These are phyloP conservation scores for Leccinum fibrillosum DNA, from an alignment of 768 basidiomycete species.

Conservation along the genomic window DNA sequence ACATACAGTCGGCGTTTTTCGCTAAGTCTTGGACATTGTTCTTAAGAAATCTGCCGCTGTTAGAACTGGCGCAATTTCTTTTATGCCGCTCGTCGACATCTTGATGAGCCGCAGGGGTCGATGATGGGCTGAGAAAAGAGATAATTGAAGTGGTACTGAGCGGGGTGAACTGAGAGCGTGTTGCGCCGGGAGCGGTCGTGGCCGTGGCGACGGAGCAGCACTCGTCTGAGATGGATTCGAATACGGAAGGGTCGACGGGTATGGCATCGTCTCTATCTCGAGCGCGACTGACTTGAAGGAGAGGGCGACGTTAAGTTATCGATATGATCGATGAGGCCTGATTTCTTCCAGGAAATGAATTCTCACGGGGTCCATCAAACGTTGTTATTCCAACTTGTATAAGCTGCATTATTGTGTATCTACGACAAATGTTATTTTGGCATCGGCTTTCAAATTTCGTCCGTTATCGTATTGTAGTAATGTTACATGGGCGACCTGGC, in stretches of 20 bases:
- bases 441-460: too few relatives aligned
- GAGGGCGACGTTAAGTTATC: constrained; percentile 29
- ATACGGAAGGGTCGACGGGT: constrained; percentile 24
- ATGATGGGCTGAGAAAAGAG: neutral
- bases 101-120: constrained; percentile 11
- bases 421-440: too few relatives aligned
- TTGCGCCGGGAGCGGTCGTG: neutral
- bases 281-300: constrained; percentile 32
- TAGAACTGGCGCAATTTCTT: constrained; percentile 98
- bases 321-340: too few relatives aligned
- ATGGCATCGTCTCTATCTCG: constrained; percentile 34
- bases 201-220: constrained; percentile 24
- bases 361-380: too few relatives aligned
- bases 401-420: too few relatives aligned
- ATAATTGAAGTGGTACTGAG: constrained; percentile 9
- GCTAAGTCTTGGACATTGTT: constrained; percentile 93
- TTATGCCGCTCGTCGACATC: constrained; percentile 87
- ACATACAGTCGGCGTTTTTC: constrained; percentile 91
- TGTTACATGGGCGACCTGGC: too few relatives aligned
- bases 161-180: constrained; percentile 16
- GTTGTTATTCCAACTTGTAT: too few relatives aligned
- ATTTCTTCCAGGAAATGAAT: too few relatives aligned
- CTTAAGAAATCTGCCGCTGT: constrained; percentile 86
- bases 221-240: constrained; percentile 14
- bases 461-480: too few relatives aligned